Conservation (phyloP, 192 early-diverging fungal species). For the Coemansia sp. region DNA sequence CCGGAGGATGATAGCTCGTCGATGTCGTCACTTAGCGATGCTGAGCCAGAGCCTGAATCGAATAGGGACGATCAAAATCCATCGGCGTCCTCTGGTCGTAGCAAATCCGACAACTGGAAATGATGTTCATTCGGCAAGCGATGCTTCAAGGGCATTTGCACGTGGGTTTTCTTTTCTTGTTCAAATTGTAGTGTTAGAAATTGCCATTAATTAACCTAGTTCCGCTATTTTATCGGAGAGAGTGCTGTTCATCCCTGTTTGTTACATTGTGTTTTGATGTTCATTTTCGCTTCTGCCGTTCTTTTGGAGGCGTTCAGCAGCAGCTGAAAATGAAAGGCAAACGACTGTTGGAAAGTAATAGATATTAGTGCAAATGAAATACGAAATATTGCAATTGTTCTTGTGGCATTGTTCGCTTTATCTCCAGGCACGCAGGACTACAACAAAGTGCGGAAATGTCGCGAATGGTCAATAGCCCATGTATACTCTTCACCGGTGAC, state of each 20-base stretch:
- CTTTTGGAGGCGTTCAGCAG: no score
- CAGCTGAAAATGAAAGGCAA: no score
- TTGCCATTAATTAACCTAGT: neutral
- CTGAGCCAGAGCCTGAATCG: constrained; percentile 16
- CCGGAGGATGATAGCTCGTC: constrained; percentile 45
- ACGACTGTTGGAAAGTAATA: no score
- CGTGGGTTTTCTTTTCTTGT: neutral
- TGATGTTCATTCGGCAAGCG: neutral
- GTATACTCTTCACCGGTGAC: neutral
- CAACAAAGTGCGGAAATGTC: neutral
- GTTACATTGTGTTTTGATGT: no score
- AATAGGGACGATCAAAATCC: neutral
- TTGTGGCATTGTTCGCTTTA: neutral
- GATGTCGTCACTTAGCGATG: constrained; percentile 38
- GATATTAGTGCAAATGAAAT: neutral
- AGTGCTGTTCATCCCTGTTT: no score
- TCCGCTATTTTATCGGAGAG: no score
- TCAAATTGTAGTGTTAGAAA: neutral
- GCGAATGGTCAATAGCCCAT: no score
- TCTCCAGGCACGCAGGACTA: neutral
- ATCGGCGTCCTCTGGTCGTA: neutral
- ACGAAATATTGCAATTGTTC: neutral
- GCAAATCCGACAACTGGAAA: neutral
- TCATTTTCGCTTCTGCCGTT: no score
- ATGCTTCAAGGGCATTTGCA: no score